Base-by-base conservation (phyloP, 495 filamentous ascomycete species). In the Aspergillus sparsus region DNA sequence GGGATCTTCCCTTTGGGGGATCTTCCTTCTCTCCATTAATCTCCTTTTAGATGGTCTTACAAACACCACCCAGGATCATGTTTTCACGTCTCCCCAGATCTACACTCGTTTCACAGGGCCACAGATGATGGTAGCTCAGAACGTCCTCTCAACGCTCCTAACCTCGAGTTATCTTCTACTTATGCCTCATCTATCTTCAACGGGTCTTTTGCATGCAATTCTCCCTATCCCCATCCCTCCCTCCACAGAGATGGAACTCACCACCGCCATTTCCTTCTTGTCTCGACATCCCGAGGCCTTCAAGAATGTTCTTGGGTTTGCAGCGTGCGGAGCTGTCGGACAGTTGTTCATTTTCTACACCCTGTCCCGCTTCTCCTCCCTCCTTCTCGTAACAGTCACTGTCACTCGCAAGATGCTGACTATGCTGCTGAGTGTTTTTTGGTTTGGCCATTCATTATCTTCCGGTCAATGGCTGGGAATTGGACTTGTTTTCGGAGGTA, bases 81-180 rank as follows among this genome's bases (percentile, higher is more conserved):
- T 98, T 74, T 97, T 97, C 73, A 71, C 70, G 53, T 83, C 85
- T 8, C 77, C 77, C 3, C 68, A 74, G 39, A 57, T 65, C 34
- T 92, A 89, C 73, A 85, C 84, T 62, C 82, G 85, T 16, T 96
- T 92, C 73, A 81, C 84, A 12, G 95, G 95, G 2, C 92, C 93
- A 53, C 95, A 98, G 83, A 98, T 98, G 94, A 98, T 98, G 94
- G 91, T 91, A 59, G 95, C 93, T n/a, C 90, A 96, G 67, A 98
- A 97, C 66, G 72, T 96, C 35, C 85, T 98, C 64, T 86, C 82
- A 42, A 93, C 91, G 0, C 60, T 82, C 34, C 72, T 97, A 51
- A 98, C 92, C 3, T 78, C 84, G 35, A 66, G 71, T 1, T 98
- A 93, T 60, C 83, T 98, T 21, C 64, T 92, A 42, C 68, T 93